Evolutionary conservation across 805 yeast genomes (phyloP).

Genomic region (Candida tammaniensis): DNA sequence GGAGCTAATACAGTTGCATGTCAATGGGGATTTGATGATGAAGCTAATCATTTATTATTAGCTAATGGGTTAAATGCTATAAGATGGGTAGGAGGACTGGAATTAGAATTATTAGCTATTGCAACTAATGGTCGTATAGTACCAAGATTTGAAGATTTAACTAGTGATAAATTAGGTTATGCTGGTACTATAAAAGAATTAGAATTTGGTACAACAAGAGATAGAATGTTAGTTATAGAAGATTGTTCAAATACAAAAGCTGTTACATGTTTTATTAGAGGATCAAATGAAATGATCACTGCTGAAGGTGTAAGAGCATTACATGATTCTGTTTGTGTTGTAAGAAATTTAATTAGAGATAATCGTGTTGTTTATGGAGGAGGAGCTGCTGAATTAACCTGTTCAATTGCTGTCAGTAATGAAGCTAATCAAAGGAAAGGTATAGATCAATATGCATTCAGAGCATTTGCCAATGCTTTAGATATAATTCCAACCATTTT

Average conservation of each 20-base stretch:
- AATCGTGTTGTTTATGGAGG: constrained; percentile 98
- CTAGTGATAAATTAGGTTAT: constrained; percentile 75
- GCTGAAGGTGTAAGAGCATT: constrained; percentile 96
- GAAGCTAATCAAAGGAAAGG: constrained; percentile 94
- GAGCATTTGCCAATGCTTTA: constrained; percentile 88
- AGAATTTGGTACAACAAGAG: constrained; percentile 95
- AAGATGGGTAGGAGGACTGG: constrained; percentile 99
- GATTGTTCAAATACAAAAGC: constrained; percentile 83
- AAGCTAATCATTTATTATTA: constrained; percentile 88
- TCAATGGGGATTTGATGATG: constrained; percentile 99
- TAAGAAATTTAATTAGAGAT: constrained; percentile 89
- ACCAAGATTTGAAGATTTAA: constrained; percentile 91
- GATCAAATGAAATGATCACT: constrained; percentile 95
- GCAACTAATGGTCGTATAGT: constrained; percentile 98
- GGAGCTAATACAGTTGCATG: constrained; percentile 97
- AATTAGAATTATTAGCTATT: constrained; percentile 90
- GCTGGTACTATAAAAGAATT: constrained; percentile 86
- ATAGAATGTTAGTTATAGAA: constrained; percentile 92
- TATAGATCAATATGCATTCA: constrained; percentile 96
- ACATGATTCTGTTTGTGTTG: constrained; percentile 96
- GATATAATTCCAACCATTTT: constrained; percentile 91
- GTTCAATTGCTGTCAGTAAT: constrained; percentile 85
- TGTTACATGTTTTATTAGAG: constrained; percentile 90
- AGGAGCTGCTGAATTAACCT: constrained; percentile 95
- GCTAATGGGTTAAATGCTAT: constrained; percentile 92